These are phyloP conservation scores for Prunus campanulata DNA, from an alignment of 306 rosid species.

Conservation along the genomic window DNA sequence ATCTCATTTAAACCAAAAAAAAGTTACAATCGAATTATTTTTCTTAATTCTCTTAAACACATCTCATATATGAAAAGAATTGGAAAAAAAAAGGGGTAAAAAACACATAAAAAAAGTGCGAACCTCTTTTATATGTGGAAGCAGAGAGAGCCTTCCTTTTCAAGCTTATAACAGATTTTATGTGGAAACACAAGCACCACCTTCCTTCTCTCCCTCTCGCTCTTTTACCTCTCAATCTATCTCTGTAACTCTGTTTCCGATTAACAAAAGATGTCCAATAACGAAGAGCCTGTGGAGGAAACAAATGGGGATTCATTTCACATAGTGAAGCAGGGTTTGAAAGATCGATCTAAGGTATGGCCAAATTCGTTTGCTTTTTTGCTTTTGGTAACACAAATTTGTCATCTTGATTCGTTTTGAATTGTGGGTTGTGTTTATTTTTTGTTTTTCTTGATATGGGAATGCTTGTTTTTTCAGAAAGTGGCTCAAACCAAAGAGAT, in stretches of 20 bases:
- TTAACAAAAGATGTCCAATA: conserved; percentile 43
- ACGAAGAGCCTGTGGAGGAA: conserved; percentile 45
- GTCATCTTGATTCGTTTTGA: conserved; percentile 16
- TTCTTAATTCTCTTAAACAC: too few species aligned
- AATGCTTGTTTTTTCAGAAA: conserved; percentile 42
- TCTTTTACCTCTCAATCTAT: not conserved
- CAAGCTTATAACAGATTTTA: not conserved
- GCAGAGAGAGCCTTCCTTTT: not conserved
- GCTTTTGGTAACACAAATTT: not conserved
- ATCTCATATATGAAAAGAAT: too few species aligned
- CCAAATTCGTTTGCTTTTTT: not conserved
- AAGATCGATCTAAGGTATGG: conserved; percentile 69
- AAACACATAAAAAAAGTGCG: not conserved
- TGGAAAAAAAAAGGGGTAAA: too few species aligned
- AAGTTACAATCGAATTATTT: too few species aligned
- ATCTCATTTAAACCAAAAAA: not conserved
- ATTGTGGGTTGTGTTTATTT: not conserved
- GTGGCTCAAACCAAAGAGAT: conserved; percentile 63
- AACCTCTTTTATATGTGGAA: not conserved
- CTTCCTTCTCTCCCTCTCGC: not conserved
- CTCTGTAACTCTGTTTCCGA: not conserved
- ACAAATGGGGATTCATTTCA: conserved; percentile 47
- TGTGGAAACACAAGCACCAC: not conserved
- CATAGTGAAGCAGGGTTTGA: conserved; percentile 44
- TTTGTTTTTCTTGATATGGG: conserved; percentile 27